Percentiles rank a stretch among this genome's conserved stretches.
Conservation (phyloP, 2,329 filamentous ascomycete species). For the Dactylellina parvicollis region DNA sequence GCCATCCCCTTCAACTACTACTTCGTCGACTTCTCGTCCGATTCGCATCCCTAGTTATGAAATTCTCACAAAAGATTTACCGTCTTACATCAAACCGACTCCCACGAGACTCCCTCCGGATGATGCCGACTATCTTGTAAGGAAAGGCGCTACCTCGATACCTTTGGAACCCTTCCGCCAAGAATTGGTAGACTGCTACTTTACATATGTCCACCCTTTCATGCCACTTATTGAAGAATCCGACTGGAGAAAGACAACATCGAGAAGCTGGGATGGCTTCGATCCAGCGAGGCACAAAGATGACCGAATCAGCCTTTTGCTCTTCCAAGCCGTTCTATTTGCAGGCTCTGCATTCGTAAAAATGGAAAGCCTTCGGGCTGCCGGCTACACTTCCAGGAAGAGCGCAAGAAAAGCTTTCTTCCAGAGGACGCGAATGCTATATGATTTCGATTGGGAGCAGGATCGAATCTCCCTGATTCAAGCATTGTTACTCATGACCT, state of each 20-base stretch:
- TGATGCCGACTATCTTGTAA: conserved; percentile 82
- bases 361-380: conserved; percentile 76
- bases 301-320: conserved; percentile 79
- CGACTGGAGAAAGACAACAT: conserved; percentile 69
- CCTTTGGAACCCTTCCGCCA: conserved; percentile 77
- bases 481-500: conserved; percentile 88
- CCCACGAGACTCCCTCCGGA: conserved; percentile 79
- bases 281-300: conserved; percentile 65
- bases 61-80: conserved; percentile 62
- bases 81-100: conserved; percentile 79
- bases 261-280: conserved; percentile 69
- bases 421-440: conserved; percentile 84
- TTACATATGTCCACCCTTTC: conserved; percentile 91
- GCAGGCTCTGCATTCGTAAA: conserved; percentile 88
- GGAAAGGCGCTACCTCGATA: conserved; percentile 84
- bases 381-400: conserved; percentile 81
- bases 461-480: conserved; percentile 90
- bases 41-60: conserved; percentile 47
- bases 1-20: conserved; percentile 46
- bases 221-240: conserved; percentile 84
- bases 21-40: conserved; percentile 45
- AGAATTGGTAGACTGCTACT: conserved; percentile 81
- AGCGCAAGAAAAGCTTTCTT: conserved; percentile 88
- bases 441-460: conserved; percentile 94
- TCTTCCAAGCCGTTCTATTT: conserved; percentile 97